phyloP scores from a whole-genome alignment of 148 eudicot species.

The Vaccinium darrowii region DNA sequence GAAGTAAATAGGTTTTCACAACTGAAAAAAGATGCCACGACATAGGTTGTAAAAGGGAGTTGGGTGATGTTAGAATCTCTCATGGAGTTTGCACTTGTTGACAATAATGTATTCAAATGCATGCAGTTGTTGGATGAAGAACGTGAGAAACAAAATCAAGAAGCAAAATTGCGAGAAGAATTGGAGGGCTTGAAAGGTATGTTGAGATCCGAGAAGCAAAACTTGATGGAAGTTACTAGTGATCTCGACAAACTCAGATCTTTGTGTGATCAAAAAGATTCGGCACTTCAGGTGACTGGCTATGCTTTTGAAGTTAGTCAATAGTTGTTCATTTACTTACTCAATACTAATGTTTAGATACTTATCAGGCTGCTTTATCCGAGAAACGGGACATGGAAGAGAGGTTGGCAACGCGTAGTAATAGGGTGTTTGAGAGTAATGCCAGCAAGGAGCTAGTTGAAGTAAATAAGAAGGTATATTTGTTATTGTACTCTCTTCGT shows the following conservation, averaged over 20 bases:
- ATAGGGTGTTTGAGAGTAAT: constrained; percentile 46
- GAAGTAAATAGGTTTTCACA: background rate
- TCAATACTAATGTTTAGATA: background rate
- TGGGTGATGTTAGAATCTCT: constrained; percentile 1
- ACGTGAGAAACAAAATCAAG: constrained; percentile 64
- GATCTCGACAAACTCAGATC: constrained; percentile 55
- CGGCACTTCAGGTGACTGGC: constrained; percentile 62
- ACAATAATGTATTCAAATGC: constrained; percentile 18
- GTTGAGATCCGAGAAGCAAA: constrained; percentile 48
- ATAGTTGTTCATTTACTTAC: background rate
- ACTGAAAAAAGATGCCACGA: background rate
- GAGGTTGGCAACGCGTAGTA: constrained; percentile 26
- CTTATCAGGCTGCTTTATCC: constrained; percentile 52
- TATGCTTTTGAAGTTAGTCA: background rate
- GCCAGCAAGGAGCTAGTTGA: constrained; percentile 62
- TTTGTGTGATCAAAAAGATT: constrained; percentile 63
- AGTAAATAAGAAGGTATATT: constrained; percentile 65
- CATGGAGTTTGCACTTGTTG: background rate
- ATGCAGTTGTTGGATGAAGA: constrained; percentile 66
- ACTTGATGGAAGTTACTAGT: constrained; percentile 42
- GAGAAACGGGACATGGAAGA: constrained; percentile 71
- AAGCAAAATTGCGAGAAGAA: constrained; percentile 59
- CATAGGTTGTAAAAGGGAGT: background rate
- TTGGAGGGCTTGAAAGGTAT: constrained; percentile 54
- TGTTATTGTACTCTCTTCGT: background rate